These are phyloP conservation scores for Luffa acutangula DNA, from an alignment of 306 rosid species.

Conservation along the genomic window DNA sequence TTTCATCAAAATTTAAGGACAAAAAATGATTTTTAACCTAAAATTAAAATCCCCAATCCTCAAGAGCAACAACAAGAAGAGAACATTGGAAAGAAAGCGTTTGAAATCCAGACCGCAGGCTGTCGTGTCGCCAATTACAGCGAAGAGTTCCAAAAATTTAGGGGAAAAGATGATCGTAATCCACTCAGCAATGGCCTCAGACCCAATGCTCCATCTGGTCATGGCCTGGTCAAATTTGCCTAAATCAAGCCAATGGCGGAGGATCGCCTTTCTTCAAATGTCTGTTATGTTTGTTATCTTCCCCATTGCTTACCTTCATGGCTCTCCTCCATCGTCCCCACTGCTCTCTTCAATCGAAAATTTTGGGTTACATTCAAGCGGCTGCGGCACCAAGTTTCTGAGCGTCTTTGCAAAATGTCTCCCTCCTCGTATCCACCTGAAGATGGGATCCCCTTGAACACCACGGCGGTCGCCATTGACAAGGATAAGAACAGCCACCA, in stretches of 20 bases:
- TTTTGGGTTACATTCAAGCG: not conserved
- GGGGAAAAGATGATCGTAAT: not conserved
- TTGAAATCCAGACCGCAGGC: not conserved
- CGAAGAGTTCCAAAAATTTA: not conserved
- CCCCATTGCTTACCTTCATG: not conserved
- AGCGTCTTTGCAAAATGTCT: slow-evolving; percentile 16
- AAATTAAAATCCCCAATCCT: not conserved
- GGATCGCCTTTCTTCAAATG: not conserved
- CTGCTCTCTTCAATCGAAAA: not conserved
- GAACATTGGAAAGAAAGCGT: too few species aligned
- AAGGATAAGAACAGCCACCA: slow-evolving; percentile 64
- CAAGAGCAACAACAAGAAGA: not conserved
- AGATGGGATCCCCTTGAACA: slow-evolving; percentile 22
- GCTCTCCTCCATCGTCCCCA: not conserved
- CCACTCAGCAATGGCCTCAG: not conserved
- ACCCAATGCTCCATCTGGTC: not conserved
- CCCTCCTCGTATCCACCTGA: slow-evolving; percentile 17
- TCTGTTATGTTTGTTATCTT: slow-evolving; percentile 24
- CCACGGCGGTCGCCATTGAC: slow-evolving; percentile 71
- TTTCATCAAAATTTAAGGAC: too few species aligned
- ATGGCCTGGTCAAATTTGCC: slow-evolving; percentile 21
- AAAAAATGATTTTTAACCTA: too few species aligned
- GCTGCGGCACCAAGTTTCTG: not conserved
- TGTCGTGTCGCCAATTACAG: not conserved
- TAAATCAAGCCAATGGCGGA: slow-evolving; percentile 30